Evolutionary conservation across 2,329 filamentous ascomycete genomes (phyloP).

Genomic region (Camillea tinctor): DNA sequence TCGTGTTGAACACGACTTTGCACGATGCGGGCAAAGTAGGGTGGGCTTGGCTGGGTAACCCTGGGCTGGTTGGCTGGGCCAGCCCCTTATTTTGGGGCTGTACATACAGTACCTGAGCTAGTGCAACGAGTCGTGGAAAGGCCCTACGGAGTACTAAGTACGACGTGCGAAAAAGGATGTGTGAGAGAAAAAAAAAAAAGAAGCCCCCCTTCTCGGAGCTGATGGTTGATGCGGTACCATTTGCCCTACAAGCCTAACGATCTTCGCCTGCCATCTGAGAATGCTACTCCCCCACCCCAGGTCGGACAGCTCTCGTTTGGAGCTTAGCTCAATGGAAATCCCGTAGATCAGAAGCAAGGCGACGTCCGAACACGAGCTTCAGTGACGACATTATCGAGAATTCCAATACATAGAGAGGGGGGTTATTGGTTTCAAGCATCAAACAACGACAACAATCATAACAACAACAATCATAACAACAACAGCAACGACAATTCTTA

Average conservation of each 20-base stretch:
- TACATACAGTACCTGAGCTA: conserved; percentile 23
- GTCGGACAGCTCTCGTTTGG: neutral
- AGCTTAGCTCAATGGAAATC: conserved; percentile 17
- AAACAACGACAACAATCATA: conserved; percentile 2
- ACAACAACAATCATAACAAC: no score
- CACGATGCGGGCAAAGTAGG: neutral
- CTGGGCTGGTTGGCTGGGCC: conserved; percentile 18
- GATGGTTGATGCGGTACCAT: neutral
- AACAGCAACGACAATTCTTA: neutral
- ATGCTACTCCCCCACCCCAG: conserved; percentile 16
- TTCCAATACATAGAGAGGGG: conserved; percentile 10
- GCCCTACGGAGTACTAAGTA: neutral
- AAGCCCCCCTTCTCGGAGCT: neutral
- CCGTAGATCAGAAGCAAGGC: conserved; percentile 23
- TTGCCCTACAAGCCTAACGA: neutral
- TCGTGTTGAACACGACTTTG: conserved; percentile 16
- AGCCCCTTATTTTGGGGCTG: conserved; percentile 30
- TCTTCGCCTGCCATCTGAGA: conserved; percentile 14
- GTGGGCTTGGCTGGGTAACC: conserved; percentile 8
- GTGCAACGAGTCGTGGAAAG: conserved; percentile 9
- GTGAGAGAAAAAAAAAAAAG: neutral
- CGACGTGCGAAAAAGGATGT: neutral
- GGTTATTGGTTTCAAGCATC: conserved; percentile 1
- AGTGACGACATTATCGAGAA: conserved; percentile 17
- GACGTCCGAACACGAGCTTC: conserved; percentile 21